Evolutionary conservation across 495 filamentous ascomycete genomes (phyloP), one percentile per base, ranked within the genome.

Genomic region (Aspergillus ostianus): DNA sequence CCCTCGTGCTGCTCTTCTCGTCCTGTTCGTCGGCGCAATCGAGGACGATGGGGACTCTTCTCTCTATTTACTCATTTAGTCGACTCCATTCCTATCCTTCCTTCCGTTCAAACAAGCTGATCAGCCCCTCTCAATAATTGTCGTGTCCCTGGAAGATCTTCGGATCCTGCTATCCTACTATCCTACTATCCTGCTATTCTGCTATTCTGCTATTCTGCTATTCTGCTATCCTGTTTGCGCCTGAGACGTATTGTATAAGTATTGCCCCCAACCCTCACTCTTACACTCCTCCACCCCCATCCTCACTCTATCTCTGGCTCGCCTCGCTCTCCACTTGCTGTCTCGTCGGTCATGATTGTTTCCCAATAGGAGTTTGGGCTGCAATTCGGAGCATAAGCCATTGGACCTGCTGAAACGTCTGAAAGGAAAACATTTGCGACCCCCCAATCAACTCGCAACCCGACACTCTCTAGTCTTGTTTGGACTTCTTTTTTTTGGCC

Each of bases 211-310:
- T n/a, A 4, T 26, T 4, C 23, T 26, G 4, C 4, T 26, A 26
- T 26, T 4, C 23, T 26, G 4, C 4, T 26, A 32, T 32, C 29
- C 29, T 32, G 29, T 32, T 32, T 32, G 29, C 29, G 29, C 29
- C 29, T 32, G 29, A 26, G 23, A 26, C 2, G 30, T 12, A 7
- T 32, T 32, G 12, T 67, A 67, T 64, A 67, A 67, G 64, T 67
- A 63, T 15, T 41, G 29, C 29, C 29, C 29, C 29, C 29, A 32
- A 10, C 29, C 29, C 29, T 32, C 29, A 32, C 56, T 64, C 52
- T 36, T 51, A 15, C 12, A 4, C 36, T 41, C 10, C 9, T n/a
- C n/a, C n/a, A n/a, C 56, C 61, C 53, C 32, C 50, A 56, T 47
- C 56, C 57, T 4, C 7, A 32, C 54, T 45, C 20, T 49, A 20